Base-by-base conservation (phyloP, 2,329 filamentous ascomycete species). In the Chaetomium sp. region DNA sequence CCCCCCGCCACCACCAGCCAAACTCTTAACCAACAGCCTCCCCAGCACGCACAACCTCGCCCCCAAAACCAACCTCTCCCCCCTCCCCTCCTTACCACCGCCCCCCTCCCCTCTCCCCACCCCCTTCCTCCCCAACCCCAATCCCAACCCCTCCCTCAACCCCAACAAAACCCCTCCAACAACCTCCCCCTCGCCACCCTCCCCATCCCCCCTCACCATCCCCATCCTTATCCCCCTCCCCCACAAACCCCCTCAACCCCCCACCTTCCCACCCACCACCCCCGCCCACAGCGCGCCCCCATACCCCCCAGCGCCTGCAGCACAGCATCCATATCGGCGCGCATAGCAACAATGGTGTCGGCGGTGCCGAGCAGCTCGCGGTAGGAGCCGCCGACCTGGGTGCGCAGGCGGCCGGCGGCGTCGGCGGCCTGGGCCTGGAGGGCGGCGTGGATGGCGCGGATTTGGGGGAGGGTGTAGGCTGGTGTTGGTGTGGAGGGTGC, bases 271-370 rank as follows among this genome's bases (percentile, higher is more conserved):
- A 27, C 87, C 87, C 27, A 97, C 81, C 29, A 88, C 82, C 60
- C 83, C 45, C 91, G 85, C 59, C 93, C 93, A 77, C 94, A 97
- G 63, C 86, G 85, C 50, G 85, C 85, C 54, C 92, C 91, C 79
- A 97, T 89, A 65, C 83, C 82, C 19, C 85, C 85, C 59, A 98
- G 82, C 45, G 88, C 85, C 5, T 82, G 80, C 76, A 97, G 92
- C 19, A 92, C 89, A 13, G 82, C 79, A 66, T 89, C 85, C 79
- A 95, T 94, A 74, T 94, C 88, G 47, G 78, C 78, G 70, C 92
- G 90, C 92, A 98, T 97, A 66, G 88, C 85, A 62, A 97, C 90
- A 70, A 98, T 98, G n/a, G 89, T 89, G 78, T 97, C 93, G 62
- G 94, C 94, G 0, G 94, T 97, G 60, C 91, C 91, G 29, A 98